A percentile compares a stretch with the other conserved stretches of the same genome.
These are phyloP conservation scores for Nothophoma quercina DNA, from an alignment of 2,329 filamentous ascomycete genomes.

Conservation along the genomic window DNA sequence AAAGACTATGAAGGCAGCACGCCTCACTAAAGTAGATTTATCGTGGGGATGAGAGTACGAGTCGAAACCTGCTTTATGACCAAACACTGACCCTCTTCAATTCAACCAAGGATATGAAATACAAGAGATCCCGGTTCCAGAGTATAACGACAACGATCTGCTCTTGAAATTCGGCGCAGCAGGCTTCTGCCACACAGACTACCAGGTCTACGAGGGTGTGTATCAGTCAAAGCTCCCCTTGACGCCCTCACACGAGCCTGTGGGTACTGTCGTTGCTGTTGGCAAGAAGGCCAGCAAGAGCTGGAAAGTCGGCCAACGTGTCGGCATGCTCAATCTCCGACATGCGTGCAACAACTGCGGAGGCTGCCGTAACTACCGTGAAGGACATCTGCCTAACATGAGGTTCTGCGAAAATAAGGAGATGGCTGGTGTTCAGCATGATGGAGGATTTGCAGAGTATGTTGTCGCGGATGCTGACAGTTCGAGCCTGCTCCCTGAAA, in stretches of 20 bases:
- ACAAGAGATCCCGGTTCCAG: conserved; percentile 18
- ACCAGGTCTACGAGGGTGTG: conserved; percentile 26
- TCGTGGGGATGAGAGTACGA: neutral
- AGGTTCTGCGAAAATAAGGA: conserved; percentile 29
- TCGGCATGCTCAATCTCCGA: conserved; percentile 24
- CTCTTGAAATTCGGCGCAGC: conserved; percentile 21
- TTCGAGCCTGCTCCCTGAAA: conserved; percentile 27
- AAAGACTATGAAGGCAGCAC: conserved; percentile 1
- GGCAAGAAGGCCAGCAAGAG: conserved; percentile 26
- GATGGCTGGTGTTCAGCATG: conserved; percentile 27
- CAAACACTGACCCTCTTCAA: neutral
- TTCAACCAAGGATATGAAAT: conserved; percentile 19
- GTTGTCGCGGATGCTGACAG: conserved; percentile 27
- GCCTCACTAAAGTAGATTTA: neutral
- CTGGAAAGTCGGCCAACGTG: conserved; percentile 34
- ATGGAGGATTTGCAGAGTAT: conserved; percentile 37
- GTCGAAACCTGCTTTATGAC: neutral
- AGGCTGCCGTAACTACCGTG: conserved; percentile 6
- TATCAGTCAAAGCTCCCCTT: conserved; percentile 24
- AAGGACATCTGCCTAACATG: conserved; percentile 22
- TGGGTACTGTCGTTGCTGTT: conserved; percentile 30
- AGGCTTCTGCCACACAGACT: conserved; percentile 28
- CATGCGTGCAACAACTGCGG: conserved; percentile 16
- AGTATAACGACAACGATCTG: conserved; percentile 16
- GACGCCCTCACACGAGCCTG: conserved; percentile 37